Base-by-base conservation (phyloP, 2,329 filamentous ascomycete species). In the Blastomyces gilchristii region DNA sequence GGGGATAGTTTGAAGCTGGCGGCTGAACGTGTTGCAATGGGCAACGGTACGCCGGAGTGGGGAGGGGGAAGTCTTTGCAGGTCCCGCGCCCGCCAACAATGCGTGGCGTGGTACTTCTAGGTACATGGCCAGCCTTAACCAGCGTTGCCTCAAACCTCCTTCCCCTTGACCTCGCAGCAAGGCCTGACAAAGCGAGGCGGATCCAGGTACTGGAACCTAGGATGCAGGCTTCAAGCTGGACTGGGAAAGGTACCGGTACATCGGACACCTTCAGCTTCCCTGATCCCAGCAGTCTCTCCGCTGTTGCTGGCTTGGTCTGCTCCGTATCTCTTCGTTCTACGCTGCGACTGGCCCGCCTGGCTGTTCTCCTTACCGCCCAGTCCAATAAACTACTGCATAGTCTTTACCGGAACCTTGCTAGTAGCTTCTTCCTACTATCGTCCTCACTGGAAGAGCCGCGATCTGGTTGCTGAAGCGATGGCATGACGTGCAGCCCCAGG, bases 1-100 rank as follows among this genome's bases (percentile, higher is more conserved):
- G 54, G 63, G 43, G 53, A 28, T 43, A n/a, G 54, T 41, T 25
- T 58, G 54, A 28, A 41, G 37, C 39, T 43, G 59, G 49, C 47
- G 60, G 41, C 52, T 62, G 49, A 56, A 59, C 52, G 56, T 66
- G 66, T 67, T 66, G 66, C 66, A 67, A 67, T 62, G 66, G 66
- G 66, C 66, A 67, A 67, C 66, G 63, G 58, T 28, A 28, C 47
- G 12, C 39, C 61, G 34, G 63, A 64, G 62, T 64, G 65, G 63
- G 62, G 63, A 64, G 64, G 45, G 9, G 39, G 16, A 49, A 39
- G 56, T 54, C 34, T 16, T 39, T 41, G 6, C 47, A 52, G 22
- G 59, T 61, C 31, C 31, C 49, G 6, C n/a, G 25, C 37, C 25
- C 59, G 47, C 50, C 34, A 52, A 25, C 8, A n/a, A 22, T 54